These are phyloP conservation scores for Babesia divergens DNA, from an alignment of 169 alveolate genomes.

Conservation along the genomic window DNA sequence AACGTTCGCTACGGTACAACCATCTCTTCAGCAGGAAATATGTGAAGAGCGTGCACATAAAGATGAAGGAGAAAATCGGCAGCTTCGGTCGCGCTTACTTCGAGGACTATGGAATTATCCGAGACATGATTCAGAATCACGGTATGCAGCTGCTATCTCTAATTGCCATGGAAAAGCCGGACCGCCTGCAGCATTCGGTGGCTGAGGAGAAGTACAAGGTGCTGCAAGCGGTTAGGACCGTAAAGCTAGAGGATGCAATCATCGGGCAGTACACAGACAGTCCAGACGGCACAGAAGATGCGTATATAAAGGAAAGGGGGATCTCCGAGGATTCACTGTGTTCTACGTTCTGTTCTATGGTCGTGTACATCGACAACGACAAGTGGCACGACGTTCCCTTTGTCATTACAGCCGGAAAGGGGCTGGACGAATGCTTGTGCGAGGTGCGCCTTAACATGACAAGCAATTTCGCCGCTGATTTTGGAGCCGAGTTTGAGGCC, in stretches of 20 bases:
- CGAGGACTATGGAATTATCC: constrained; percentile 61
- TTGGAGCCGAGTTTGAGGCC: constrained; percentile 41
- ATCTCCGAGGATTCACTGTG: constrained; percentile 45
- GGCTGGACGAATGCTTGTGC: constrained; percentile 51
- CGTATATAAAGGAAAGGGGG: constrained; percentile 35
- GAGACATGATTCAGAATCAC: constrained; percentile 67
- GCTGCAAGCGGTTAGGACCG: constrained; percentile 49
- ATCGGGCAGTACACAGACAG: constrained; percentile 56
- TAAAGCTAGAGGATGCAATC: constrained; percentile 36
- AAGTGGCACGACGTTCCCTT: constrained; percentile 67
- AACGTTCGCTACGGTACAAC: constrained; percentile 31
- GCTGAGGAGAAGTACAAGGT: constrained; percentile 43
- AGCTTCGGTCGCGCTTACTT: constrained; percentile 56
- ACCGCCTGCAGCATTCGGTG: constrained; percentile 7
- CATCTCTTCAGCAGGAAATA: constrained; percentile 40
- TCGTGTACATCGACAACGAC: constrained; percentile 53
- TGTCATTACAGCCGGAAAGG: constrained; percentile 64
- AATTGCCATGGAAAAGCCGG: constrained; percentile 54
- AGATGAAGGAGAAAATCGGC: constrained; percentile 61
- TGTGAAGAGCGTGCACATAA: constrained; percentile 61
- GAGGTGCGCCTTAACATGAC: constrained; percentile 36
- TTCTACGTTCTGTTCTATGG: constrained; percentile 54
- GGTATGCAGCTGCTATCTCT: constrained; percentile 60
- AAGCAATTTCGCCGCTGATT: constrained; percentile 10
- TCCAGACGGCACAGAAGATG: constrained; percentile 35